phyloP scores from a whole-genome alignment of 257 asterid species.

The Eucommia ulmoides region DNA sequence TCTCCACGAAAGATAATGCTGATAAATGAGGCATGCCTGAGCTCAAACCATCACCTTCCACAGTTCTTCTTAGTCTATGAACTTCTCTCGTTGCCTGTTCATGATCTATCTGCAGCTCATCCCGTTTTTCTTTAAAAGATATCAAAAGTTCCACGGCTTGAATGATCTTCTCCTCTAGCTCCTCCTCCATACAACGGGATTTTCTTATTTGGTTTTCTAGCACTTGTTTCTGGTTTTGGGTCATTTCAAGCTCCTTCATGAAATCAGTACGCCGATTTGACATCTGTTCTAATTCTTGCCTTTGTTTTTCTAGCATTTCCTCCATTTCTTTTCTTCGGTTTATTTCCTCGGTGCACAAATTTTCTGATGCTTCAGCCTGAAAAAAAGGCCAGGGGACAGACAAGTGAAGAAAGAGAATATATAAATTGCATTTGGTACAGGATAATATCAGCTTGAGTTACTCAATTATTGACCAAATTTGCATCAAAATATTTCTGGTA shows the following conservation, averaged over 20 bases:
- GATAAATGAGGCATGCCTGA: slow-evolving; percentile 30
- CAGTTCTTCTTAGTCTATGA: slow-evolving; percentile 27
- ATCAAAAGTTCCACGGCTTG: slow-evolving; percentile 84
- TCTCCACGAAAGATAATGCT: slow-evolving; percentile 51
- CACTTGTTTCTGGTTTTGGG: slow-evolving; percentile 37
- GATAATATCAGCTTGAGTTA: too few relatives aligned
- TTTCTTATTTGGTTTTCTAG: slow-evolving; percentile 51
- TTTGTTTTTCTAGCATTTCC: slow-evolving; percentile 33
- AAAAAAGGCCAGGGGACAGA: slow-evolving; percentile 6
- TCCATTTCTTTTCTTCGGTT: slow-evolving; percentile 31
- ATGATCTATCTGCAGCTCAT: slow-evolving; percentile 51
- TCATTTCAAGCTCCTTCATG: slow-evolving; percentile 31
- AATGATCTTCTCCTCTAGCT: slow-evolving; percentile 73
- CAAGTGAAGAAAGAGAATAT: slow-evolving; percentile 8
- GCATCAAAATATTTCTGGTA: too few relatives aligned
- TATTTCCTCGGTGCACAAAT: slow-evolving; percentile 34
- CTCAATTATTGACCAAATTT: too few relatives aligned
- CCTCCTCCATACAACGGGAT: slow-evolving; percentile 46
- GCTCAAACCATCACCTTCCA: slow-evolving; percentile 27
- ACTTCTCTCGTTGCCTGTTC: slow-evolving; percentile 44
- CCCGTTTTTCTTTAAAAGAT: slow-evolving; percentile 57
- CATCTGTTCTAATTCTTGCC: slow-evolving; percentile 43
- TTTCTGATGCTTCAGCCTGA: slow-evolving; percentile 55
- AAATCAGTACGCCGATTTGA: slow-evolving; percentile 30
- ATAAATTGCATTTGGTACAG: too few relatives aligned